Conservation (phyloP, 495 filamentous ascomycete genomes). For the Penicillium riverlandense region DNA sequence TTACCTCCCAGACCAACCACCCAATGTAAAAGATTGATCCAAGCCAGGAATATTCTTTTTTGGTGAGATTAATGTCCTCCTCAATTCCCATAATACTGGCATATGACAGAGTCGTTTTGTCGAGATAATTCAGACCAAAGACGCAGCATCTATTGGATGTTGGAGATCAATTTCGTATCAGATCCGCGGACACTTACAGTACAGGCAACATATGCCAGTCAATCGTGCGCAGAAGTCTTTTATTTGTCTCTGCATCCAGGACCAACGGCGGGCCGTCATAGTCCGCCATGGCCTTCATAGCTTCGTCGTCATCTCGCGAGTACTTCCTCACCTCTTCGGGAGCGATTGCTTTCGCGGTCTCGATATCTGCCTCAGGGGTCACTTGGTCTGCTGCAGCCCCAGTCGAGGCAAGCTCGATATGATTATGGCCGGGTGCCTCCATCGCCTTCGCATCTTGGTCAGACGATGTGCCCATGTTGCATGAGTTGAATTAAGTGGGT, state of each 20-base stretch:
- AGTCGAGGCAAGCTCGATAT: too few species aligned
- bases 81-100: slow-evolving; percentile 52
- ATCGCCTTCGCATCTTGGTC: too few species aligned
- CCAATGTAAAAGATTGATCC: slow-evolving; percentile 51
- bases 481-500: too few species aligned
- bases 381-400: too few species aligned
- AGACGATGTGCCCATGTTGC: too few species aligned
- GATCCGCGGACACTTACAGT: slow-evolving; percentile 9
- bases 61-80: slow-evolving; percentile 30
- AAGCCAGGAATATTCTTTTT: slow-evolving; percentile 41
- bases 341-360: too few species aligned
- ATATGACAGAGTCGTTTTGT: slow-evolving; percentile 55
- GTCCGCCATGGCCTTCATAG: slow-evolving; percentile 43
- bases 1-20: slow-evolving; percentile 44
- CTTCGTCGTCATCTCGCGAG: slow-evolving; percentile 31
- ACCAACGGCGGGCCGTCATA: slow-evolving; percentile 31
- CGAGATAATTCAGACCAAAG: slow-evolving; percentile 53
- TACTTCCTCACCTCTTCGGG: too few species aligned
- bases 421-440: too few species aligned
- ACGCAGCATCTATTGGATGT: slow-evolving; percentile 32
- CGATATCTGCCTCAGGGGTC: too few species aligned
- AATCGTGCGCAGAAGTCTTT: slow-evolving; percentile 44
- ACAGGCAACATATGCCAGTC: slow-evolving; percentile 51
- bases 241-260: slow-evolving; percentile 44
- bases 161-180: too few species aligned